phyloP scores from a whole-genome alignment of 371 early-diverging fungal species.

The Haplosporangium sp. region DNA sequence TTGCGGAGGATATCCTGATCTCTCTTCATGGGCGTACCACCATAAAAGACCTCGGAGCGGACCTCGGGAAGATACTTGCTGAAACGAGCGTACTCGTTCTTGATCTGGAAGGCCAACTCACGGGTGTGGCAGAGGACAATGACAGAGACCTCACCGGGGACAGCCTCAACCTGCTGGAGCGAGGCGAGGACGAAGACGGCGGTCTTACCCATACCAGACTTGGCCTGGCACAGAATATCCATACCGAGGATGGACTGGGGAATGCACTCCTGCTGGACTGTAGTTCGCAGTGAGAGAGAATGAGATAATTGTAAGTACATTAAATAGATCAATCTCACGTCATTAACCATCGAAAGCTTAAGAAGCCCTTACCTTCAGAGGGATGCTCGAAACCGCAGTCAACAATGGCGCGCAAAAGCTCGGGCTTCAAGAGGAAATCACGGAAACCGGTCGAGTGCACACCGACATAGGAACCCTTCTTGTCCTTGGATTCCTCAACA shows the following conservation, averaged over 20 bases:
- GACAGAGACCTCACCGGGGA: conserved; percentile 83
- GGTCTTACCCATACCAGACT: conserved; percentile 99
- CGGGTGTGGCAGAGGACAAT: conserved; percentile 97
- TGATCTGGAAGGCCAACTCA: conserved; percentile 98
- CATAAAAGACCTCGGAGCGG: conserved; percentile 93
- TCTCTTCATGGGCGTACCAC: conserved; percentile 83
- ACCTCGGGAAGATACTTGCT: conserved; percentile 95
- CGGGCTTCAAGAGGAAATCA: conserved; percentile 97
- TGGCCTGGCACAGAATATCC: conserved; percentile 99
- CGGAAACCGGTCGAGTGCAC: conserved; percentile 98
- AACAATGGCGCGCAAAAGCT: conserved; percentile 92
- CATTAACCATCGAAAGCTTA: not conserved
- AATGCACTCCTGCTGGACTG: conserved; percentile 98
- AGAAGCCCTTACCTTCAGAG: conserved; percentile 82
- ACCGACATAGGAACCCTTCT: conserved; percentile 97
- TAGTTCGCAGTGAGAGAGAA: not conserved
- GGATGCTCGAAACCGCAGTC: conserved; percentile 99
- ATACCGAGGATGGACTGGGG: conserved; percentile 97
- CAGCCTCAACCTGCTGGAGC: conserved; percentile 94
- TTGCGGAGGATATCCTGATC: conserved; percentile 87
- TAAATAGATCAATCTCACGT: not conserved
- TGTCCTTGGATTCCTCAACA: conserved; percentile 76
- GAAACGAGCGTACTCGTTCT: conserved; percentile 94
- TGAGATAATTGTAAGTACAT: not conserved
- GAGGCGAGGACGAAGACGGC: conserved; percentile 98